A percentile compares a stretch with the other conserved stretches of the same genome.
These are phyloP conservation scores for Naematelia aurantialba DNA, from an alignment of 768 basidiomycete genomes.

Conservation along the genomic window DNA sequence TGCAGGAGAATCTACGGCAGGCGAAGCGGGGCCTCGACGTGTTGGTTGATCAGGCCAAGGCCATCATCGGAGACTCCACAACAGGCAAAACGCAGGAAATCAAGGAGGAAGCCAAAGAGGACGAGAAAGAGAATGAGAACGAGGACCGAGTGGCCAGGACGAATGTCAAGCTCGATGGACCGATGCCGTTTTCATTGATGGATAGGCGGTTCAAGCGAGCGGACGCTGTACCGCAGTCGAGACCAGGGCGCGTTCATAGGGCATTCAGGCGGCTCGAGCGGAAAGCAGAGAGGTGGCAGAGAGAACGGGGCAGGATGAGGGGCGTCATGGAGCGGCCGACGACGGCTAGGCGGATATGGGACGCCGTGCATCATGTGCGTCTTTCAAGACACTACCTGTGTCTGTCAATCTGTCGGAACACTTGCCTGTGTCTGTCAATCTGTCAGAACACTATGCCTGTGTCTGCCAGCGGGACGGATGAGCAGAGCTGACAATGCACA, in stretches of 20 bases:
- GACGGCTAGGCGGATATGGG: background rate
- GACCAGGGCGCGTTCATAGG: background rate
- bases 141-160: background rate
- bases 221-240: background rate
- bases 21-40: constrained; percentile 14
- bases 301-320: background rate
- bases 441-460: too few relatives aligned
- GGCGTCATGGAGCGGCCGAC: background rate
- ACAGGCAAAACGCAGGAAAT: too few relatives aligned
- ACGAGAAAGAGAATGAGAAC: too few relatives aligned
- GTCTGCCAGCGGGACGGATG: too few relatives aligned
- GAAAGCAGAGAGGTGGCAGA: background rate
- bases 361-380: constrained; percentile 8
- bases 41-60: background rate
- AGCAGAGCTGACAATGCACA: background rate
- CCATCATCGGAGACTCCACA: background rate
- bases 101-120: too few relatives aligned
- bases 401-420: too few relatives aligned
- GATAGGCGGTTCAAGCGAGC: background rate
- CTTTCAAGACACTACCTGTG: background rate
- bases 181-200: constrained; percentile 3
- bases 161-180: background rate
- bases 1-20: constrained; percentile 5
- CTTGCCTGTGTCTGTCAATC: background rate
- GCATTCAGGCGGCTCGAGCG: background rate